Base-by-base conservation (phyloP, 2,329 filamentous ascomycete genomes). In the Colletotrichum simmondsii region DNA sequence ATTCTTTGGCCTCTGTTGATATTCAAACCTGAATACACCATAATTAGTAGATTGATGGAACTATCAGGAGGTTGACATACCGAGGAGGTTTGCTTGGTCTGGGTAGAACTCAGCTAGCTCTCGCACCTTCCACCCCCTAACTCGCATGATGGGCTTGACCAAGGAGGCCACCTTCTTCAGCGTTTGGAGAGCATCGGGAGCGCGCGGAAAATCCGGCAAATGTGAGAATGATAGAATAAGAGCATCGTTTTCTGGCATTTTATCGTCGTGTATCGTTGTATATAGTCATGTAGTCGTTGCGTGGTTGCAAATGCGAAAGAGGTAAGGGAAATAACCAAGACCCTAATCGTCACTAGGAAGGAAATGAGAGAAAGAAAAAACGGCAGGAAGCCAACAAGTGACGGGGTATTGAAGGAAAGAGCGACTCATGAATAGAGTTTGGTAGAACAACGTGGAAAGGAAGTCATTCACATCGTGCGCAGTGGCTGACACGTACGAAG, bases 71-170 rank as follows among this genome's bases (percentile, higher is more conserved):
- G 5, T 22, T 3, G 24, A 14, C 10, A 77, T 82, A 87, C 94
- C 95, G 53, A 97, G 84, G 2, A 98, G 86, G 76, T 93, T 93
- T 37, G 86, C 83, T 77, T 97, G 88, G 14, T 90, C 86, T 1
- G 96, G 96, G 73, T 94, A 93, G 83, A 98, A 98, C 81, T 98
- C 96, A 61, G 92, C 91, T 19, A 98, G 88, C 60, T 93, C 90
- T 32, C 89, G 88, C 42, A 98, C 94, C 74, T 87, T 92, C 94
- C 95, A 98, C 68, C 88, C 88, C 56, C 94, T 91, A 60, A 94
- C 94, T 75, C 95, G 89, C 95, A 98, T 98, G 75, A 98, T 94
- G 22, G 96, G 96, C 81, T 98, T 98, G 74, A 98, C 95, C 70
- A 97, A 84, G 30, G 95, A 97, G 3, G 95, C 95, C 53, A 97